Conservation (phyloP, 768 basidiomycete species). For the Galerina marginata region DNA sequence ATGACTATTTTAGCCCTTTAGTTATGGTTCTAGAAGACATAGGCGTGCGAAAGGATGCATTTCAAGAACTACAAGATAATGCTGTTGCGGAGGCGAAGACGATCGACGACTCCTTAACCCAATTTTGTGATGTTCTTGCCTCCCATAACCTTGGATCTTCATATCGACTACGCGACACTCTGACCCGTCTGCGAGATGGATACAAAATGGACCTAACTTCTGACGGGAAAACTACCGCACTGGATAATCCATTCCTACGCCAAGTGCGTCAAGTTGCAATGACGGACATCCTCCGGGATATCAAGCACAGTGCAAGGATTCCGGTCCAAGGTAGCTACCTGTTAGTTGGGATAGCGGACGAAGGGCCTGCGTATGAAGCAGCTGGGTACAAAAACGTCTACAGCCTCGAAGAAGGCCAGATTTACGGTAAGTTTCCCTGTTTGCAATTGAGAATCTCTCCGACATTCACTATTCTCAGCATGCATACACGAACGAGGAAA, state of each 20-base stretch:
- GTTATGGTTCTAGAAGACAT: constrained; percentile 83
- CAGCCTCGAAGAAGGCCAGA: constrained; percentile 57
- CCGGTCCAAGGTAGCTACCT: constrained; percentile 69
- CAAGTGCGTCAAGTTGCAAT: constrained; percentile 65
- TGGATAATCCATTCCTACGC: constrained; percentile 63
- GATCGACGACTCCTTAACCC: constrained; percentile 59
- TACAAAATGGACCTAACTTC: constrained; percentile 50
- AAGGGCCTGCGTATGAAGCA: constrained; percentile 67
- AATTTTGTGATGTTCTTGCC: constrained; percentile 55
- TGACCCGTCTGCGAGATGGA: constrained; percentile 53
- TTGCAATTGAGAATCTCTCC: not conserved
- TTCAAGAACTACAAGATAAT: constrained; percentile 64
- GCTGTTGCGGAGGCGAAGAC: constrained; percentile 63
- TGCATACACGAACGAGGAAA: constrained; percentile 63
- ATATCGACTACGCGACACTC: constrained; percentile 56
- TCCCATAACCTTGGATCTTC: constrained; percentile 47
- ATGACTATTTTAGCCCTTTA: constrained; percentile 52
- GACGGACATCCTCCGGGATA: constrained; percentile 68
- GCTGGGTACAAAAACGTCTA: constrained; percentile 60
- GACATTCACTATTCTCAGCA: constrained; percentile 38
- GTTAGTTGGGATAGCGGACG: constrained; percentile 84
- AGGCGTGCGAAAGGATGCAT: constrained; percentile 61
- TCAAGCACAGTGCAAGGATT: constrained; percentile 80
- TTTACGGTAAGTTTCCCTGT: constrained; percentile 59
- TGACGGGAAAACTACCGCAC: constrained; percentile 32